Evolutionary conservation across 2,329 filamentous ascomycete species (phyloP).

Genomic region (Tolypocladium nubicola): DNA sequence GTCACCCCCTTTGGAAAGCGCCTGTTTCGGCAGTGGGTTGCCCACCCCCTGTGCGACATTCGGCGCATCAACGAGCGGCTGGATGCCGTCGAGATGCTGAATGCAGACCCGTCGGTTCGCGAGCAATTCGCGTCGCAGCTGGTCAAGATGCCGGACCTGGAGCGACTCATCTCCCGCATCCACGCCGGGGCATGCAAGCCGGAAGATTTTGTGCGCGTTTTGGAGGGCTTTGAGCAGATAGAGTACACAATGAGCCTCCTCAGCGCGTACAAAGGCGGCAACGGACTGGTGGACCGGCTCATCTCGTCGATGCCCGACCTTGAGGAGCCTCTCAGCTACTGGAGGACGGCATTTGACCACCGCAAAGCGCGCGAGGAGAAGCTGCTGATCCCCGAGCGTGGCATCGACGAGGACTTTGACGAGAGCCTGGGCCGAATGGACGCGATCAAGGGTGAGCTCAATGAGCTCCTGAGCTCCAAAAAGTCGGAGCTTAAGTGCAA

Average conservation of each 20-base stretch:
- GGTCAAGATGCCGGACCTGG: conserved; percentile 85
- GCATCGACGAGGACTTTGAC: conserved; percentile 89
- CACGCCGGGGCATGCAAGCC: conserved; percentile 85
- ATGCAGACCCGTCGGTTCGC: conserved; percentile 68
- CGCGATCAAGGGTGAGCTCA: conserved; percentile 62
- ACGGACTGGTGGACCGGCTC: conserved; percentile 75
- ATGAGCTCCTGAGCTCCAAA: conserved; percentile 59
- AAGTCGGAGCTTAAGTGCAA: conserved; percentile 66
- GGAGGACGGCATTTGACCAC: conserved; percentile 88
- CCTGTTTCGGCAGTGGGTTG: conserved; percentile 93
- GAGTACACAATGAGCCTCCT: conserved; percentile 85
- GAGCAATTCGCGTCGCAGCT: conserved; percentile 85
- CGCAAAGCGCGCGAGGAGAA: conserved; percentile 67
- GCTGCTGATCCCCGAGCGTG: conserved; percentile 72
- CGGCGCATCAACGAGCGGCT: conserved; percentile 84
- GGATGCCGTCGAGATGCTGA: conserved; percentile 88
- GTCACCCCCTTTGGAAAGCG: conserved; percentile 96
- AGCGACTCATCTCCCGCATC: conserved; percentile 85
- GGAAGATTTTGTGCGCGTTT: conserved; percentile 84
- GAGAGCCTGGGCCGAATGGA: conserved; percentile 66
- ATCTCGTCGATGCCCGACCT: conserved; percentile 81
- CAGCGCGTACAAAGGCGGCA: conserved; percentile 60
- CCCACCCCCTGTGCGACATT: conserved; percentile 83
- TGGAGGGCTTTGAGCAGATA: conserved; percentile 96
- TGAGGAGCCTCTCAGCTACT: conserved; percentile 61